Evolutionary conservation across 495 filamentous ascomycete species (phyloP).

Genomic region (Aspergillus wentii): DNA sequence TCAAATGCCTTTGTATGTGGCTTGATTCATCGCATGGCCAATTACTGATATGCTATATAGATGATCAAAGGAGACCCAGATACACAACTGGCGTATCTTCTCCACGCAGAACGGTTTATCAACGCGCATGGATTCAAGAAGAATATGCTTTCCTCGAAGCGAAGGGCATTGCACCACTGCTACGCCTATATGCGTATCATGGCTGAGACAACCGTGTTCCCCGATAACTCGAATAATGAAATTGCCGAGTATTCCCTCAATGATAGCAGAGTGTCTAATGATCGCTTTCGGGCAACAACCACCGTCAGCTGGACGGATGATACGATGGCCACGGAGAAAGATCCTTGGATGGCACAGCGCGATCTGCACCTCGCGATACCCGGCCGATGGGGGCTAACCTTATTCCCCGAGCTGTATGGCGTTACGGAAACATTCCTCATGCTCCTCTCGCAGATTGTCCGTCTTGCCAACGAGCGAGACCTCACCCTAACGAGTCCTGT

Average conservation of each 20-base stretch:
- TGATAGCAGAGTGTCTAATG: background rate
- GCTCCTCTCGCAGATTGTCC: conserved; percentile 19
- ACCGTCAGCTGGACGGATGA: conserved; percentile 4
- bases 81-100: conserved; percentile 7
- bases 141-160: conserved; percentile 11
- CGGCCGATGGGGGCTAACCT: conserved; percentile 13
- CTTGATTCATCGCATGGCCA: background rate
- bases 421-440: conserved; percentile 18
- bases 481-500: conserved; percentile 4
- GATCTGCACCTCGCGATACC: conserved; percentile 21
- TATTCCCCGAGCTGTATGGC: conserved; percentile 18
- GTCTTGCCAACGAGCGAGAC: conserved; percentile 20
- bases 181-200: conserved; percentile 24
- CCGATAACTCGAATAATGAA: background rate
- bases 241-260: background rate
- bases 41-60: conserved; percentile 1
- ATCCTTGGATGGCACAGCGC: conserved; percentile 12
- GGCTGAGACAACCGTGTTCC: conserved; percentile 16
- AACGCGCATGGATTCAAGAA: conserved; percentile 10
- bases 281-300: background rate
- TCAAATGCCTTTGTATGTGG: conserved; percentile 17
- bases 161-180: conserved; percentile 16
- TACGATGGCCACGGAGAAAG: conserved; percentile 17
- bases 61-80: conserved; percentile 17
- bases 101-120: conserved; percentile 17